Base-by-base conservation (phyloP, 2,329 filamentous ascomycete species). In the Ilyonectria destructans region DNA sequence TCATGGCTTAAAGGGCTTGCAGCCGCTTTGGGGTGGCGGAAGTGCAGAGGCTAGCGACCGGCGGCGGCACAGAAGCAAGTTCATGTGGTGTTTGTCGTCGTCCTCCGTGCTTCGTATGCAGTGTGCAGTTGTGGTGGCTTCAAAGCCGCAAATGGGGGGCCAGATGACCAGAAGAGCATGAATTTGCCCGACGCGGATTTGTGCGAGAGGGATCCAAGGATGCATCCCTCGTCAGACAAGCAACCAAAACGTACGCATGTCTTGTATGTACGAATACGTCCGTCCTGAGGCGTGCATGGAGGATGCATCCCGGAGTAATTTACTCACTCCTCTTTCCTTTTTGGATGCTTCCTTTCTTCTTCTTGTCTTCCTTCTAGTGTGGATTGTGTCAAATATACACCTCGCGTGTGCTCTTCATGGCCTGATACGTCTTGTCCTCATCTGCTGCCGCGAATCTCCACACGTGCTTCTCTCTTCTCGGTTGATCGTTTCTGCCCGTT, bases 1-100 rank as follows among this genome's bases (percentile, higher is more conserved):
- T 17, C 37, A n/a, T 40, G 40, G 51, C 59, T 62, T 62, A 62
- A 55, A 62, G 40, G 59, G 64, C 64, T 66, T 61, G 46, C 58
- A 58, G 52, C 37, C 21, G 23, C 46, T 17, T 51, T 43, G 33
- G 35, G 29, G 45, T 45, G 57, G 57, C 45, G 40, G 45, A 23
- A 15, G 40, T 26, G 37, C 40, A 58, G 37, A 54, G 52, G 59
- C 59, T 26, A 26, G 26, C 26, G n/a, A 23, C 23, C 23, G 26
- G 26, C 26, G 26, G 54, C 58, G 31, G 26, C 19, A 29, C 52
- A 66, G 64, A 66, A 66, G 52, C 64, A 66, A 62, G 35, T 65
- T 55, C 37, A 31, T 40, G 62, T 19, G 31, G 62, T 58, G 31
- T 43, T 62, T 62, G 51, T 66, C 51, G 51, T 21, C 51, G 31